Evolutionary conservation across 768 basidiomycete genomes (phyloP).

Genomic region (Melanogaster broomeanus): DNA sequence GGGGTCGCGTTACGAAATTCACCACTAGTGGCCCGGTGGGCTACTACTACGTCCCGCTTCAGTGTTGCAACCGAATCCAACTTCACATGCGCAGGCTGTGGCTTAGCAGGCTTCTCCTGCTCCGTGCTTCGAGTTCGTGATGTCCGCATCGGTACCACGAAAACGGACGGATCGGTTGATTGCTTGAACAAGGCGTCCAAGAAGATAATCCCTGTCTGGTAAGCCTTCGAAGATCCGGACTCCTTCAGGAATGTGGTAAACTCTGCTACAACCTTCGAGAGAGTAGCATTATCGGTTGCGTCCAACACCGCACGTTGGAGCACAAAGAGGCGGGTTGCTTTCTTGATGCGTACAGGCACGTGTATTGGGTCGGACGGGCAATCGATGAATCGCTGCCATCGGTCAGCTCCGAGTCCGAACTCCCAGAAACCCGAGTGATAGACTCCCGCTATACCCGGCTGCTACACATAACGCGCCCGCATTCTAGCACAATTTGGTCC

Average conservation of each 20-base stretch:
- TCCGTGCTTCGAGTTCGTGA: slow-evolving; percentile 42
- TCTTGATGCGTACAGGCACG: slow-evolving; percentile 34
- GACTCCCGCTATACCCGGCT: slow-evolving; percentile 75
- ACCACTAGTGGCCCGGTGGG: slow-evolving; percentile 66
- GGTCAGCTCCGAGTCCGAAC: slow-evolving; percentile 2
- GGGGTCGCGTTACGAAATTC: slow-evolving; percentile 72
- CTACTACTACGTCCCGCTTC: slow-evolving; percentile 50
- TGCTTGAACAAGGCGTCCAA: slow-evolving; percentile 71
- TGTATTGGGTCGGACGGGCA: slow-evolving; percentile 33
- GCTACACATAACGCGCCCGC: slow-evolving; percentile 68
- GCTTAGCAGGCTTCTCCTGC: slow-evolving; percentile 39
- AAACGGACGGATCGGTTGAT: slow-evolving; percentile 66
- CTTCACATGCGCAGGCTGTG: slow-evolving; percentile 54
- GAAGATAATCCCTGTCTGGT: slow-evolving; percentile 74
- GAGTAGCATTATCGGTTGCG: slow-evolving; percentile 54
- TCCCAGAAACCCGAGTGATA: slow-evolving; percentile 62
- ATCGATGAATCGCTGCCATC: slow-evolving; percentile 35
- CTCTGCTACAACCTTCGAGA: slow-evolving; percentile 56
- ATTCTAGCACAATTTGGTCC: slow-evolving; percentile 88
- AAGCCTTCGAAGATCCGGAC: slow-evolving; percentile 61
- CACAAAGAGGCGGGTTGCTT: slow-evolving; percentile 50
- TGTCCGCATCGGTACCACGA: slow-evolving; percentile 52
- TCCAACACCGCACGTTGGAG: slow-evolving; percentile 44
- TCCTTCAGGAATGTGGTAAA: slow-evolving; percentile 61
- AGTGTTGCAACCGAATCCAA: slow-evolving; percentile 60